phyloP scores from a whole-genome alignment of 2,329 filamentous ascomycete species.

The Xylaria sp. region DNA sequence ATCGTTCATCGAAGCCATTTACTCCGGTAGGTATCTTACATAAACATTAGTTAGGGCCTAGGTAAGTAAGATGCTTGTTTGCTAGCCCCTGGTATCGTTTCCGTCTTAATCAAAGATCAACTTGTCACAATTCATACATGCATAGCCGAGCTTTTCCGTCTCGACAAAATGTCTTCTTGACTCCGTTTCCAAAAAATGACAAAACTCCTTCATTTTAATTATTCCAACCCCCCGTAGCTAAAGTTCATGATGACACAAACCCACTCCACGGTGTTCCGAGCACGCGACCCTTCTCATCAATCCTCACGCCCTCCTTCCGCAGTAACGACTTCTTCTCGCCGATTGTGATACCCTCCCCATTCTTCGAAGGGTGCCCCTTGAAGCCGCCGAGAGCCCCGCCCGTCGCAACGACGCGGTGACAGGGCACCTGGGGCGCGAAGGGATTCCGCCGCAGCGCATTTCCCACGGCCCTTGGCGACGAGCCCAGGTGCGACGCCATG shows the following conservation, averaged over 20 bases:
- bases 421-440: conserved; percentile 80
- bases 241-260: conserved; percentile 46
- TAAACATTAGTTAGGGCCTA: no score
- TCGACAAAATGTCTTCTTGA: not conserved
- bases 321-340: conserved; percentile 72
- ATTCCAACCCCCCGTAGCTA: not conserved
- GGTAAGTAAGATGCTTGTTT: no score
- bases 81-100: not conserved
- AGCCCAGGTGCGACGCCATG: conserved; percentile 65
- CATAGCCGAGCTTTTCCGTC: not conserved
- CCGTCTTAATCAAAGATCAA: not conserved
- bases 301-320: conserved; percentile 70
- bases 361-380: conserved; percentile 72
- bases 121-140: not conserved
- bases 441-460: conserved; percentile 75
- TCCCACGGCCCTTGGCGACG: conserved; percentile 55
- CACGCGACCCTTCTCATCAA: conserved; percentile 70
- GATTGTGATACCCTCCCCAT: conserved; percentile 71
- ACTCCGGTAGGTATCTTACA: not conserved
- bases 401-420: conserved; percentile 81
- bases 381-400: conserved; percentile 78
- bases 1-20: not conserved
- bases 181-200: not conserved
- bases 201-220: not conserved
- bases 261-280: conserved; percentile 65